phyloP scores from a whole-genome alignment of 345 rosid species.

The Euphorbia lathyris region DNA sequence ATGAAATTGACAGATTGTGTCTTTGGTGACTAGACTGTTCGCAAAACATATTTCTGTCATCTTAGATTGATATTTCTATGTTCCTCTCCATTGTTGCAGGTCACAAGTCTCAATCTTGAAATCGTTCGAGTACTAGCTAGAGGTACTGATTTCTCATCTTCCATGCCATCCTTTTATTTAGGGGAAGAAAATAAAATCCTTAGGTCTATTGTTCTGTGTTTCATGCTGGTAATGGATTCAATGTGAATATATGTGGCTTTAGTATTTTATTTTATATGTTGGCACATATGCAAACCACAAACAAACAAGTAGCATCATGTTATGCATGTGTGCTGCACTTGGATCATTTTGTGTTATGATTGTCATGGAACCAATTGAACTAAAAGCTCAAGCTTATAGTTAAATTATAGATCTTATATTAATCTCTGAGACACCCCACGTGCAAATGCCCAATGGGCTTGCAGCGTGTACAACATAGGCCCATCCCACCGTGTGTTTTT shows the following conservation, averaged over 20 bases:
- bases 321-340: not conserved
- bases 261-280: not conserved
- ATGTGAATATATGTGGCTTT: too few species aligned
- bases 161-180: not conserved
- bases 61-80: not conserved
- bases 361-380: too few species aligned
- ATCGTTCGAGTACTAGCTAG: constrained; percentile 88
- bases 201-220: not conserved
- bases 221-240: not conserved
- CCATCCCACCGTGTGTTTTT: too few species aligned
- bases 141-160: constrained; percentile 41
- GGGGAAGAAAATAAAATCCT: too few species aligned
- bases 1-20: not conserved
- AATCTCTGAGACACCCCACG: too few species aligned
- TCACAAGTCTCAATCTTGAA: constrained; percentile 78
- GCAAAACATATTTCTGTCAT: constrained; percentile 1
- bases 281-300: not conserved
- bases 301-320: not conserved
- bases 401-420: too few species aligned
- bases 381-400: too few species aligned
- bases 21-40: not conserved
- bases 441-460: too few species aligned
- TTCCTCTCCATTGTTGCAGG: constrained; percentile 42
- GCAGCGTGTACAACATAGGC: too few species aligned
- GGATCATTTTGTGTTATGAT: too few species aligned